Conservation (phyloP, 352 stramenopile species). For the Pythium guiyangense region DNA sequence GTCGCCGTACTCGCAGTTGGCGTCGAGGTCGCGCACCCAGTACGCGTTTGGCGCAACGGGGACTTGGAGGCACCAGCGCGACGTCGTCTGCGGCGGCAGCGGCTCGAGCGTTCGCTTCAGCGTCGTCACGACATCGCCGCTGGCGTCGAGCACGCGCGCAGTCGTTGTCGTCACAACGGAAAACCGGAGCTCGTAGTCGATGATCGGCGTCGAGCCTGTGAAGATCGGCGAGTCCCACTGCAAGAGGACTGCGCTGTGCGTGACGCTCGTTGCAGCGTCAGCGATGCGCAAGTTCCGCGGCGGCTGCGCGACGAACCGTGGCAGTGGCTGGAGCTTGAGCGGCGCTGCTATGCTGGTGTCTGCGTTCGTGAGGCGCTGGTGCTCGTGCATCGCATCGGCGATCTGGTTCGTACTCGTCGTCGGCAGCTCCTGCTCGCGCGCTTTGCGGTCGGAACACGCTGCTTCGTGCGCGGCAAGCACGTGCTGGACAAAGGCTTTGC, state of each 20-base stretch:
- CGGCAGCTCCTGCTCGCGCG: slow-evolving; percentile 1
- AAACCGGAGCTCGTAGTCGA: slow-evolving; percentile 63
- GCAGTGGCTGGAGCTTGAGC: background rate
- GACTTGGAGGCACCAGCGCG: slow-evolving; percentile 49
- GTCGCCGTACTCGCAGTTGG: slow-evolving; percentile 42
- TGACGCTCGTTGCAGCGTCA: slow-evolving; percentile 15
- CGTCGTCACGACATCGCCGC: background rate
- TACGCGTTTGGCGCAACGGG: slow-evolving; percentile 48
- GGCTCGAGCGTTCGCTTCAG: slow-evolving; percentile 14
- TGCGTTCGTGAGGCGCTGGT: background rate
- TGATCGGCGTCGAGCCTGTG: slow-evolving; percentile 54
- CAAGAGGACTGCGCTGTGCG: slow-evolving; percentile 40
- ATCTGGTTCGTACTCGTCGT: slow-evolving; percentile 19
- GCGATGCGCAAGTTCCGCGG: slow-evolving; percentile 48
- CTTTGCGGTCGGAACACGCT: slow-evolving; percentile 1
- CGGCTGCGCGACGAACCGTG: slow-evolving; percentile 57
- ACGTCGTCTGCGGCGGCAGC: slow-evolving; percentile 22
- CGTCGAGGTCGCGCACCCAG: slow-evolving; percentile 26
- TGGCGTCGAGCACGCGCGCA: background rate
- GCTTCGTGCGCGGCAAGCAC: slow-evolving; percentile 24
- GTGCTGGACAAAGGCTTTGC: slow-evolving; percentile 25
- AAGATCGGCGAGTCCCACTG: slow-evolving; percentile 70
- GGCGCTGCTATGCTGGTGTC: background rate
- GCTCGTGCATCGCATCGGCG: slow-evolving; percentile 11
- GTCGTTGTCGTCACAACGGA: slow-evolving; percentile 12